Conservation (phyloP, 2,329 filamentous ascomycete genomes). For the Cryphonectria radicalis region DNA sequence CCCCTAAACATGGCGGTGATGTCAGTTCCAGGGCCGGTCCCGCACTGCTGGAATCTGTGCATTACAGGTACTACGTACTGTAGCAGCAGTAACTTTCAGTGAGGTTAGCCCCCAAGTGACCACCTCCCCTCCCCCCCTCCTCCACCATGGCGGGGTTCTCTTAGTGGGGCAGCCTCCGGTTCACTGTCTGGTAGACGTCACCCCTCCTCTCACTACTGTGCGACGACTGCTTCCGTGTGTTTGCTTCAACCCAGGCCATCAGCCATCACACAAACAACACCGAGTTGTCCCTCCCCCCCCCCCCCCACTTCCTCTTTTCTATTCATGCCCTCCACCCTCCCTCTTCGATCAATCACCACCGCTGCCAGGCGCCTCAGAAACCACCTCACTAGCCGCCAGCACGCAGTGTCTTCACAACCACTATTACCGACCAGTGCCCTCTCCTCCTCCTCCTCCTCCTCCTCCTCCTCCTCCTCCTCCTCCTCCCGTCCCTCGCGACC, state of each 20-base stretch:
- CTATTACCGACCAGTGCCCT: neutral
- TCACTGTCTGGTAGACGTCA: neutral
- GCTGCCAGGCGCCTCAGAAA: slow-evolving; percentile 21
- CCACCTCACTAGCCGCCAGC: neutral
- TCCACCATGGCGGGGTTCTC: slow-evolving; percentile 7
- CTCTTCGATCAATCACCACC: slow-evolving; percentile 6
- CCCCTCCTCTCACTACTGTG: neutral
- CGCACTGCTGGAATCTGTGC: neutral
- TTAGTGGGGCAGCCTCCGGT: neutral
- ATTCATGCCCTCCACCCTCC: slow-evolving; percentile 10
- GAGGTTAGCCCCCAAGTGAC: neutral
- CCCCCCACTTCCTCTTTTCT: neutral
- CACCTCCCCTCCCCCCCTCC: too few species aligned
- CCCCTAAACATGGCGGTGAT: neutral
- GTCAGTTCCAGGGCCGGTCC: neutral
- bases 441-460: neutral
- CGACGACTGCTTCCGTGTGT: neutral
- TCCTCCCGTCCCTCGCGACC: neutral
- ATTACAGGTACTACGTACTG: neutral
- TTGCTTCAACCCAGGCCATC: neutral
- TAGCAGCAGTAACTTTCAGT: neutral
- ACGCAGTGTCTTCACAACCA: neutral
- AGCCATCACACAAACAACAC: neutral
- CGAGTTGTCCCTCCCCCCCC: neutral
- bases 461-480: too few species aligned